A percentile compares a stretch with the other conserved stretches of the same genome.
These are phyloP conservation scores for Coemansia sp. DNA, from an alignment of 192 early-diverging fungal species.

Conservation along the genomic window DNA sequence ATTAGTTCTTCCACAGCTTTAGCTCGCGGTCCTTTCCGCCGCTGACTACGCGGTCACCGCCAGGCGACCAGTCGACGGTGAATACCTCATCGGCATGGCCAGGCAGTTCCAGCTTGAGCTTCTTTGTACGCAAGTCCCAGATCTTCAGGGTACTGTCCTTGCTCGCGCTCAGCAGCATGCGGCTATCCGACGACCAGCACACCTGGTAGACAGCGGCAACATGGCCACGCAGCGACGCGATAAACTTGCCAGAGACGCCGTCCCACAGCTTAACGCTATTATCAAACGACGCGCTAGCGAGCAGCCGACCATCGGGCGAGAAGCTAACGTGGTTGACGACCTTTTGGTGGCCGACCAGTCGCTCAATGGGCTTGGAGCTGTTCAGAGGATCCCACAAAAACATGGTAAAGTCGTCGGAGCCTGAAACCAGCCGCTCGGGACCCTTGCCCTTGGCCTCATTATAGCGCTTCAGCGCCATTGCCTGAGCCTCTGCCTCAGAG, in stretches of 20 bases:
- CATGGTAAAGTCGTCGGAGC: slow-evolving; percentile 98
- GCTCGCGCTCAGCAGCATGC: slow-evolving; percentile 87
- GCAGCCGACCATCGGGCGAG: slow-evolving; percentile 85
- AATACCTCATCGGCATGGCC: slow-evolving; percentile 97
- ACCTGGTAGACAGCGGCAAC: slow-evolving; percentile 97
- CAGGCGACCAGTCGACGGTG: slow-evolving; percentile 94
- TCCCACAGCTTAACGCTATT: slow-evolving; percentile 99
- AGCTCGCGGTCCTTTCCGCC: slow-evolving; percentile 92
- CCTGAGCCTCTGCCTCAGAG: slow-evolving; percentile 69
- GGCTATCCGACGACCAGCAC: slow-evolving; percentile 91
- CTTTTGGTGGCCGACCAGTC: slow-evolving; percentile 95
- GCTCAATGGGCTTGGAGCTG: slow-evolving; percentile 79
- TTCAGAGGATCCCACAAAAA: slow-evolving; percentile 89
- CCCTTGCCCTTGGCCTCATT: slow-evolving; percentile 65
- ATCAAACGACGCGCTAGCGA: slow-evolving; percentile 96
- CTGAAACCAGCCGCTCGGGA: slow-evolving; percentile 85
- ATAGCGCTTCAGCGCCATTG: slow-evolving; percentile 80
- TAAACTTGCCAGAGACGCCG: slow-evolving; percentile 84
- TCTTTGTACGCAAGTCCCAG: slow-evolving; percentile 90
- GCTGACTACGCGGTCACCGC: slow-evolving; percentile 88
- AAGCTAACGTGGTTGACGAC: slow-evolving; percentile 93
- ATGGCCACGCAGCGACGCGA: slow-evolving; percentile 92
- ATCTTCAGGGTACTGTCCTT: slow-evolving; percentile 93
- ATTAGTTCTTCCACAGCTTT: slow-evolving; percentile 75
- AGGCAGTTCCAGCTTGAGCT: slow-evolving; percentile 92